These are phyloP conservation scores for Yamadazyma sp. DNA, from an alignment of 1,139 yeast genomes.

Conservation along the genomic window DNA sequence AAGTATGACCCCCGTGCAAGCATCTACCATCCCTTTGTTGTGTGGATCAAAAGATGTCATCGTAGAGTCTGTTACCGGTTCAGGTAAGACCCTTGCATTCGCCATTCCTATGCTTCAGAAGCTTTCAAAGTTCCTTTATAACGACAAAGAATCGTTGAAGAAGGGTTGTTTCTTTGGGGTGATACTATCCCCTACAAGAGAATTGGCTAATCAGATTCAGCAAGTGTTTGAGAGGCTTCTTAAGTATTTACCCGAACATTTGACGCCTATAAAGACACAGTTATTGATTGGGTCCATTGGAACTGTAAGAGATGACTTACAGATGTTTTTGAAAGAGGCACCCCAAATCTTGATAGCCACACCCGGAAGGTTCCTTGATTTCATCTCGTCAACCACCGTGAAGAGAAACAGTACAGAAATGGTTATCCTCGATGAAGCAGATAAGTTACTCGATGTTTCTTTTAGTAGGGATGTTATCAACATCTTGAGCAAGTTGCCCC, in stretches of 20 bases:
- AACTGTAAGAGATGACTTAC: constrained; percentile 72
- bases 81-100: constrained; percentile 92
- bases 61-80: constrained; percentile 95
- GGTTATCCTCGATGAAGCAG: constrained; percentile 90
- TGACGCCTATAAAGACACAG: constrained; percentile 56
- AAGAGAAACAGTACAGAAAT: constrained; percentile 66
- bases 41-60: constrained; percentile 92
- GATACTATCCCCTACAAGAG: constrained; percentile 87
- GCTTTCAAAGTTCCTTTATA: constrained; percentile 35
- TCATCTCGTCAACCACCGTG: constrained; percentile 52
- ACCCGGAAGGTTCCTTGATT: constrained; percentile 86
- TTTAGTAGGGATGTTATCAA: constrained; percentile 69
- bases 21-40: constrained; percentile 87
- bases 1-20: constrained; percentile 96
- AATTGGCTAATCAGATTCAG: constrained; percentile 81
- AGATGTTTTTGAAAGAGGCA: constrained; percentile 47
- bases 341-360: constrained; percentile 88
- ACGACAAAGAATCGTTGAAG: constrained; percentile 33
- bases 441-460: constrained; percentile 76
- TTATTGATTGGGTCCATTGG: constrained; percentile 77
- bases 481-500: constrained; percentile 70
- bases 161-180: constrained; percentile 72
- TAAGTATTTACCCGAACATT: constrained; percentile 56
- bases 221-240: constrained; percentile 62
- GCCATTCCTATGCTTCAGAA: constrained; percentile 79